phyloP scores from a whole-genome alignment of 1,284 basidiomycete genomes.

The Tilletiaria anomala region DNA sequence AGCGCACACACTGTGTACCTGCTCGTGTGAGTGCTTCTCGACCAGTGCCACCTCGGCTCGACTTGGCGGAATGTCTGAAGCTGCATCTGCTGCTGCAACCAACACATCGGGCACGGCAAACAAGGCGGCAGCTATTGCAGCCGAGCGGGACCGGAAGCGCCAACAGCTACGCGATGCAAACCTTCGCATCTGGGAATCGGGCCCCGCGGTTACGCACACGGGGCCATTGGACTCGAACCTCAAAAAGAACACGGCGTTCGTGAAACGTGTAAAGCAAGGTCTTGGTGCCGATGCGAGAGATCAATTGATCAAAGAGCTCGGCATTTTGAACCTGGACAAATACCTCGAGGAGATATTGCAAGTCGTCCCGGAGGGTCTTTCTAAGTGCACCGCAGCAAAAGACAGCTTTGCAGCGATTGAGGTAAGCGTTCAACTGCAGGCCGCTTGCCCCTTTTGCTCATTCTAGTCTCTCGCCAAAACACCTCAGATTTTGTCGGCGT shows the following conservation, averaged over 20 bases:
- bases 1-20: no score
- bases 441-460: constrained; percentile 1
- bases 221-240: constrained; percentile 28
- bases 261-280: constrained; percentile 29
- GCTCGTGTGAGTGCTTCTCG: no score
- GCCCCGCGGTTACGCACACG: constrained; percentile 7
- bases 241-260: constrained; percentile 35
- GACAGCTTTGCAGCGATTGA: constrained; percentile 85
- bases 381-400: constrained; percentile 68
- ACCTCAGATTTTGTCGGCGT: constrained; percentile 66
- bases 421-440: constrained; percentile 44
- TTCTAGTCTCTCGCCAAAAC: no score
- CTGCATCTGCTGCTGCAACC: no score
- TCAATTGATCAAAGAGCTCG: constrained; percentile 54
- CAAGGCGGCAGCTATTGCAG: no score
- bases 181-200: constrained; percentile 12
- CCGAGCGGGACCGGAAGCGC: constrained; percentile 24
- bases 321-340: constrained; percentile 76
- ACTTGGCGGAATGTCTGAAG: no score
- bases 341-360: constrained; percentile 88
- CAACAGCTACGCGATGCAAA: constrained; percentile 15
- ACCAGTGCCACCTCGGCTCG: no score
- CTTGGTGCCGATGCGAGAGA: constrained; percentile 40
- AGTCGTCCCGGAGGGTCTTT: constrained; percentile 70
- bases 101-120: no score